Evolutionary conservation across 2,329 filamentous ascomycete species (phyloP), one percentile per base, ranked within the genome.

Genomic region (Niveomyces coronatus): DNA sequence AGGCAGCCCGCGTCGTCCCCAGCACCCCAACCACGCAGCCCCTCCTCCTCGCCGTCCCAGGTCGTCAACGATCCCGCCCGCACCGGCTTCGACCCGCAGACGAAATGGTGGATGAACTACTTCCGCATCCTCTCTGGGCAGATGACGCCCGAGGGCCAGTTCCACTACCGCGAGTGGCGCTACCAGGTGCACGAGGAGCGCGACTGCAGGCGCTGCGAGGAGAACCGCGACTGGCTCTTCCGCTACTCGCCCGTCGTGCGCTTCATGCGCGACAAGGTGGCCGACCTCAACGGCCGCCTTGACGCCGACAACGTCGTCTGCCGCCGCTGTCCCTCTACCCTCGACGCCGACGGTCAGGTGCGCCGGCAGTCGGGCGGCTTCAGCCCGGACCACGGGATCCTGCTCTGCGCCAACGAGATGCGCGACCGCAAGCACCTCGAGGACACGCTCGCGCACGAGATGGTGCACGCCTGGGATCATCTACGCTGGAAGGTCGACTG

Each of bases 381-480:
- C 57, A 81, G 82, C 56, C 79, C 87, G 1, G 71, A 82, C 35
- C 83, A 87, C 56, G 91, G 91, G 26, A 95, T 98, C 45, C 57
- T 93, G 53, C 70, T 98, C 16, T 98, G 91, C 62, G 86, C 91
- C 36, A 98, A 98, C 61, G 81, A 91, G 62, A 76, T 96, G 55
- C 70, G 81, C 42, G 79, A 86, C 54, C 68, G 78, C 41, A 79
- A 79, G 22, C 86, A 94, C 56, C 60, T 94, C 49, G 91, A 98
- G 64, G 91, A 98, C 58, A 94, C 88, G 9, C 67, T 98, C 53
- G 81, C 88, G 19, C 91, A 98, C 61, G 91, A 98, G 65, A 93
- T 98, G 86, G 83, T 98, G 37, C 91, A 98, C 59, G 88, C 88
- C 1, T 96, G 87, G 70, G 91, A 98, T 57, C 83, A 94, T 57